Percentiles rank a stretch among this genome's conserved stretches.
These are phyloP conservation scores for Ephemerocybe angulata DNA, from an alignment of 768 basidiomycete species.

Conservation along the genomic window DNA sequence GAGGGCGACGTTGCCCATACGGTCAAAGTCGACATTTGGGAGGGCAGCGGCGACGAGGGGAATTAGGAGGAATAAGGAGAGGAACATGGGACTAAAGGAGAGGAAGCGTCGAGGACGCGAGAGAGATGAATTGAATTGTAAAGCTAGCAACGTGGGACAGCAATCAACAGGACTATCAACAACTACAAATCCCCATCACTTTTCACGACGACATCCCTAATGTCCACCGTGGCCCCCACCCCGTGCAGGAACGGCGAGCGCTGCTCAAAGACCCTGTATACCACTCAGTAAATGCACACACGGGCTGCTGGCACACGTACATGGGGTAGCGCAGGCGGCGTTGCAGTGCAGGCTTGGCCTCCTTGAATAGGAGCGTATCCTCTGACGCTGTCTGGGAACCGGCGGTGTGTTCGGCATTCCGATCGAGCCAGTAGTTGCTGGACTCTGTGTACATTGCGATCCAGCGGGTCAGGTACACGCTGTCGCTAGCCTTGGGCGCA, in stretches of 20 bases:
- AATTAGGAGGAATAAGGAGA: conserved; percentile 17
- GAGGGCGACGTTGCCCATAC: conserved; percentile 90
- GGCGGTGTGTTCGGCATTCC: conserved; percentile 57
- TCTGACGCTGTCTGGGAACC: conserved; percentile 41
- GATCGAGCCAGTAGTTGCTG: conserved; percentile 47
- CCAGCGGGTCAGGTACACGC: conserved; percentile 64
- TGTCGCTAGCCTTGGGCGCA: conserved; percentile 58
- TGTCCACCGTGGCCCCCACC: conserved; percentile 48
- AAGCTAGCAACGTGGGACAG: background rate
- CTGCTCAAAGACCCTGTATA: conserved; percentile 52
- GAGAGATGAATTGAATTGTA: conserved; percentile 4
- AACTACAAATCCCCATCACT: conserved; percentile 19
- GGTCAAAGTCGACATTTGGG: conserved; percentile 46
- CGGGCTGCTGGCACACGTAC: conserved; percentile 42
- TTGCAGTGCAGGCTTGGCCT: conserved; percentile 40
- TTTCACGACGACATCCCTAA: conserved; percentile 31
- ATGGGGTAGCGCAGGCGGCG: conserved; percentile 71
- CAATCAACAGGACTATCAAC: conserved; percentile 1
- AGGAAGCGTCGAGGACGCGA: conserved; percentile 10
- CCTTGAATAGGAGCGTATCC: conserved; percentile 39
- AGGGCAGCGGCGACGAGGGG: conserved; percentile 31
- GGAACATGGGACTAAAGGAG: conserved; percentile 11
- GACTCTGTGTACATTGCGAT: conserved; percentile 57
- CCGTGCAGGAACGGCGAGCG: conserved; percentile 57
- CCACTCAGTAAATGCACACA: conserved; percentile 9